phyloP scores from a whole-genome alignment of 208 protist genomes.

The Acanthamoeba triangularis region DNA sequence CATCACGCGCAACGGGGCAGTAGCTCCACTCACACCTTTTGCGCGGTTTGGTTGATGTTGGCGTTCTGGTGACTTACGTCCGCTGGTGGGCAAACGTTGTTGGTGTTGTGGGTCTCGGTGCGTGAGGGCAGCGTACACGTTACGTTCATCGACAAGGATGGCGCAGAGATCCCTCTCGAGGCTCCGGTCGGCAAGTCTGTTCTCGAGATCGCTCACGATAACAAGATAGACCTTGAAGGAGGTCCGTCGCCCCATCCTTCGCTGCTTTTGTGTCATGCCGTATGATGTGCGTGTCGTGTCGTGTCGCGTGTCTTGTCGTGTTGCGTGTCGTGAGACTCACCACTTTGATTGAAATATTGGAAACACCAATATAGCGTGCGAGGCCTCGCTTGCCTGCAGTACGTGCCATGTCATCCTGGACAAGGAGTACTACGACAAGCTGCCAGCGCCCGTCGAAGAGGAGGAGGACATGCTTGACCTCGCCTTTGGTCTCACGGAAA shows the following conservation, averaged over 20 bases:
- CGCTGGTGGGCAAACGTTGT: too few relatives aligned
- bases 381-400: slow-evolving; percentile 96
- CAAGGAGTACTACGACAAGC: slow-evolving; percentile 93
- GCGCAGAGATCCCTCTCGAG: slow-evolving; percentile 26
- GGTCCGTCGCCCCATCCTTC: slow-evolving; percentile 49
- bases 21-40: not conserved
- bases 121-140: slow-evolving; percentile 4
- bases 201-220: slow-evolving; percentile 95
- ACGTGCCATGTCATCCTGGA: slow-evolving; percentile 98
- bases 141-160: slow-evolving; percentile 76
- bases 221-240: slow-evolving; percentile 97
- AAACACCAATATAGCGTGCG: slow-evolving; percentile 20
- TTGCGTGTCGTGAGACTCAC: too few relatives aligned
- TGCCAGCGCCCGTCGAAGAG: slow-evolving; percentile 96
- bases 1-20: too few relatives aligned
- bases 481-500: slow-evolving; percentile 86
- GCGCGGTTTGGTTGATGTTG: too few relatives aligned
- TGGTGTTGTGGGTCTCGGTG: too few relatives aligned
- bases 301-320: not conserved
- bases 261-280: too few relatives aligned
- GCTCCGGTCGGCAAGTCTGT: slow-evolving; percentile 93
- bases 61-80: not conserved
- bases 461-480: slow-evolving; percentile 91
- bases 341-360: too few relatives aligned
- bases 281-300: too few relatives aligned